Evolutionary conservation across 176 grass and related monocot species (phyloP), one percentile per base, ranked within the genome.

Genomic region (Saccharum spontaneum): DNA sequence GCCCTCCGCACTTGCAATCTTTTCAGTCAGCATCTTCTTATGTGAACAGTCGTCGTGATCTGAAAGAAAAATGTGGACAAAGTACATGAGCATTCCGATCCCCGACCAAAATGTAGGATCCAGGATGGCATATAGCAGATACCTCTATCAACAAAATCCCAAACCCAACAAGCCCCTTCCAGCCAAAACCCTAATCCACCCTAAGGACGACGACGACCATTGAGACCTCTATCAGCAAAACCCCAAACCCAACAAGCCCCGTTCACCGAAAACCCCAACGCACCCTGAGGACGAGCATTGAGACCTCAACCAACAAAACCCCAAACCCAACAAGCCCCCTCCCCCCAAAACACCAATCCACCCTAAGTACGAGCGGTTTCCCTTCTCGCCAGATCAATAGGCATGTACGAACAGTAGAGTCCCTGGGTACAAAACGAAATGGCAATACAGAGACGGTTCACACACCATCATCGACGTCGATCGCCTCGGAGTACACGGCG

Each of bases 391-490:
- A 9, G 10, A 64, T 38, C 39, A 16, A 0, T 3, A 30, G 4
- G 7, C 46, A 1, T 18, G 11, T 8, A 71, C 1, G 16, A 55
- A 22, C 26, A 67, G 37, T 43, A 37, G 13, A 0, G 46, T 30
- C 37, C 23, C 64, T 6, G 34, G 24, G 9, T 66, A 23, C 10
- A 40, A 10, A 22, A 4, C 49, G 30, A 76, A 81, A 80, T 63
- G 6, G 26, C 40, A 9, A 8, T 1, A 43, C 24, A 2, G 17
- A 7, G 18, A 34, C 60, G 3, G 13, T 16, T 46, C 50, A 64
- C 84, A 65, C 77, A 91, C 89, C 89, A 2, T 46, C 12, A 17
- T 20, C 8, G 12, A 71, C 6, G 6, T 76, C 81, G 26, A 64
- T 52, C 38, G 6, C 7, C 6, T 37, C 49, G 18, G 60, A 38